Base-by-base conservation (phyloP, 768 basidiomycete species). In the Leccinum uliginosum region DNA sequence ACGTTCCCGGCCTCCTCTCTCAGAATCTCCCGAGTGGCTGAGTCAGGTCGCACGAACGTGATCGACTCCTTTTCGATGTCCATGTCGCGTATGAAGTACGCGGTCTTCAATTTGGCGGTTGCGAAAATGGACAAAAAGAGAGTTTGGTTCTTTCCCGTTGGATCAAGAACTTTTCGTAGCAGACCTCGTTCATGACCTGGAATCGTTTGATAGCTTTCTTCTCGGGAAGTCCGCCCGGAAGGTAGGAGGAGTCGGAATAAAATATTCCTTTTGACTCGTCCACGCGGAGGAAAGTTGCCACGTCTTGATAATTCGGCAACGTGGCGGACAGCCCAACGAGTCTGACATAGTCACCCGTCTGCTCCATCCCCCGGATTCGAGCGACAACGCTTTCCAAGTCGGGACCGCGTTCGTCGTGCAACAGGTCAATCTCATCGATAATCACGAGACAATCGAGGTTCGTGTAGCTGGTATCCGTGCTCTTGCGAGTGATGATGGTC, bases 101-200 rank as follows among this genome's bases (percentile, higher is more conserved):
- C 94, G 0, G 97, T 98, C 78, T 98, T 98, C n/a, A n/a, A n/a
- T n/a, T n/a, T n/a, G n/a, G 93, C 91, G 0, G 97, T 98, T 99
- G 46, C 96, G 84, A 32, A 95, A 98, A 71, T 99, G 97, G 1
- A 99, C 97, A 66, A 99, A 99, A 12, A 98, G 35, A 98, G 80
- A 0, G 90, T 90, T 69, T 96, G 94, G 59, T 95, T 91, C 77
- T 91, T 93, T 49, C 83, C 82, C 7, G 85, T 83, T 65, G 98
- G 93, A 61, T 98, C 94, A 23, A 98, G 83, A 97, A 89, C 76
- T 98, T 98, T 73, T 98, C 96, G 77, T 99, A 99, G 73, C 95
- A 96, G 21, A n/a, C n/a, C n/a, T n/a, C n/a, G n/a, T n/a, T n/a
- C n/a, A n/a, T n/a, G n/a, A n/a, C n/a, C n/a, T n/a, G 96, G 67